Evolutionary conservation across 2,329 filamentous ascomycete genomes (phyloP).

Genomic region (Penicillium digitatum): DNA sequence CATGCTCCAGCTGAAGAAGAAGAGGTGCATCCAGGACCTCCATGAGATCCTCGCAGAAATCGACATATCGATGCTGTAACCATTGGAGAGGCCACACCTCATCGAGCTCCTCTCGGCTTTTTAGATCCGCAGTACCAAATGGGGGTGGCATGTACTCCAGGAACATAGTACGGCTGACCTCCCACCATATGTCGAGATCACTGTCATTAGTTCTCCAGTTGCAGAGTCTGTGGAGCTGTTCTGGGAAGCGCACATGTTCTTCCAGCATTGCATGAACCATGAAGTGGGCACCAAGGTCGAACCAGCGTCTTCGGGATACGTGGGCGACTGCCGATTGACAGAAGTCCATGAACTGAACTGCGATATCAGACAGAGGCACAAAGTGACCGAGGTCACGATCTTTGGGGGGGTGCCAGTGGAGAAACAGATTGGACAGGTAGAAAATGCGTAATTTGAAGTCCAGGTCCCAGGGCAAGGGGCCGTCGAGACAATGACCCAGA

Average conservation of each 20-base stretch:
- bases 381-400: slow-evolving; percentile 11
- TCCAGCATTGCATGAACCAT: slow-evolving; percentile 52
- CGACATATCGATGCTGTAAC: slow-evolving; percentile 27
- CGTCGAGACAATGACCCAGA: slow-evolving; percentile 34
- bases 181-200: slow-evolving; percentile 33
- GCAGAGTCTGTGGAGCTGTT: slow-evolving; percentile 44
- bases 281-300: slow-evolving; percentile 46
- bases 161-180: slow-evolving; percentile 22
- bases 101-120: slow-evolving; percentile 24
- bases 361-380: slow-evolving; percentile 40
- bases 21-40: slow-evolving; percentile 45
- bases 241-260: slow-evolving; percentile 41
- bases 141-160: slow-evolving; percentile 21
- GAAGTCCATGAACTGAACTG: slow-evolving; percentile 49
- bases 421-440: slow-evolving; percentile 46
- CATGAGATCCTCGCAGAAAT: slow-evolving; percentile 45
- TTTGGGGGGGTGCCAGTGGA: slow-evolving; percentile 29
- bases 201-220: slow-evolving; percentile 41
- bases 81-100: slow-evolving; percentile 26
- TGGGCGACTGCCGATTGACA: slow-evolving; percentile 38
- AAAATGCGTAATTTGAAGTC: slow-evolving; percentile 49
- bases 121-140: slow-evolving; percentile 6
- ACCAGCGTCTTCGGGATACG: slow-evolving; percentile 39
- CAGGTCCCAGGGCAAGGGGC: slow-evolving; percentile 38
- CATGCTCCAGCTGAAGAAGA: slow-evolving; percentile 51